phyloP scores from a whole-genome alignment of 73 alveolate species.

The Paraurostyla sp. region DNA sequence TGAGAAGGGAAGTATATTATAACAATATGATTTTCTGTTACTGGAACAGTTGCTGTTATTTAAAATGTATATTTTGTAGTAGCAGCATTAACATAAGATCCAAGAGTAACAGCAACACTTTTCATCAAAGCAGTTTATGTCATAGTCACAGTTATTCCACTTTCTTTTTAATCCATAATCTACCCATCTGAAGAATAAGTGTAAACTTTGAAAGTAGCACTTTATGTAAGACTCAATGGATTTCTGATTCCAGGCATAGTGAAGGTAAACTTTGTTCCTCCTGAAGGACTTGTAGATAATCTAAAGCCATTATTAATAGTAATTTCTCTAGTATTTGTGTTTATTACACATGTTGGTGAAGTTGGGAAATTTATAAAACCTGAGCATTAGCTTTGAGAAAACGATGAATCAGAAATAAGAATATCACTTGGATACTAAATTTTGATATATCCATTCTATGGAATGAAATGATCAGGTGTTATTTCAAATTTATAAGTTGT shows the following conservation, averaged over 20 bases:
- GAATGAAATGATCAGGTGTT: constrained; percentile 58
- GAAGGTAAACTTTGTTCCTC: constrained; percentile 50
- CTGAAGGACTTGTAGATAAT: constrained; percentile 11
- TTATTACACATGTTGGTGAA: constrained; percentile 52
- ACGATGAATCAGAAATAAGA: constrained; percentile 37
- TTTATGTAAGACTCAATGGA: constrained; percentile 48
- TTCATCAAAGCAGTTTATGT: constrained; percentile 1
- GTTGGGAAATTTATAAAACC: constrained; percentile 36
- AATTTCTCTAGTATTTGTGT: background rate
- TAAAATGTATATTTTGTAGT: constrained; percentile 45
- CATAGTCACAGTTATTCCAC: constrained; percentile 64
- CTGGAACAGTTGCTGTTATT: constrained; percentile 58
- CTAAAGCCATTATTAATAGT: constrained; percentile 61
- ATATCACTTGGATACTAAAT: constrained; percentile 58
- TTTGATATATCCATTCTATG: constrained; percentile 63
- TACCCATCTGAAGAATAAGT: background rate
- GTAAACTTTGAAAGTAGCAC: constrained; percentile 25
- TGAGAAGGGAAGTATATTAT: constrained; percentile 48
- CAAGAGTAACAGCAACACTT: background rate
- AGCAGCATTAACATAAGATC: constrained; percentile 53
- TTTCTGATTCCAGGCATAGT: constrained; percentile 51
- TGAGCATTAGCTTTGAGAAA: constrained; percentile 48
- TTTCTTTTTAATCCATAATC: constrained; percentile 27
- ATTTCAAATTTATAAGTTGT: constrained; percentile 58
- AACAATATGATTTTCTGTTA: background rate